A percentile compares a stretch with the other conserved stretches of the same genome.
These are phyloP conservation scores for Pyracantha coccinea DNA, from an alignment of 331 rosid genomes.

Conservation along the genomic window DNA sequence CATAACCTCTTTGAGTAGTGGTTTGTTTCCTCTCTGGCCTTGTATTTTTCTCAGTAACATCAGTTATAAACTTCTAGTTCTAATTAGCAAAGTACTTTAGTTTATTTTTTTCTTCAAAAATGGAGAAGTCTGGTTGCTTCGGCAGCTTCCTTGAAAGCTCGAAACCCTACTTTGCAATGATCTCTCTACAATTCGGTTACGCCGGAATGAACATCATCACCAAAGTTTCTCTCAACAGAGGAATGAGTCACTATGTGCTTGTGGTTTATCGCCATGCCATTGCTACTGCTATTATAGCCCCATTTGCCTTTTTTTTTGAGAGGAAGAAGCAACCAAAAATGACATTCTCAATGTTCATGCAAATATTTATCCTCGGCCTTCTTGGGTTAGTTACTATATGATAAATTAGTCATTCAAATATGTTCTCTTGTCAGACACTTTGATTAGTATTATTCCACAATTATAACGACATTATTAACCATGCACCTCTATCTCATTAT, in stretches of 20 bases:
- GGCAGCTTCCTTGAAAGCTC: conserved; percentile 39
- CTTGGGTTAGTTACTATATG: conserved; percentile 63
- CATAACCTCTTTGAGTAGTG: conserved; percentile 15
- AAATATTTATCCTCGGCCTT: conserved; percentile 65
- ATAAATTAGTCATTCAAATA: not conserved
- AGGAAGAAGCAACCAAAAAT: conserved; percentile 77
- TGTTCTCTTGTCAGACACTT: not conserved
- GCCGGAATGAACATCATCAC: conserved; percentile 88
- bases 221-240: conserved; percentile 72
- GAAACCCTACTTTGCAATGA: conserved; percentile 80
- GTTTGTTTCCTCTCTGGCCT: conserved; percentile 20
- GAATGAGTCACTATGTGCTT: conserved; percentile 95
- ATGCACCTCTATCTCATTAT: not conserved
- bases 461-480: not conserved
- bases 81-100: not conserved
- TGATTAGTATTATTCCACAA: not conserved
- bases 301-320: conserved; percentile 70
- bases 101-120: not conserved
- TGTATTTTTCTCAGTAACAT: not conserved
- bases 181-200: conserved; percentile 69
- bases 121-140: conserved; percentile 35
- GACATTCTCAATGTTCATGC: conserved; percentile 60
- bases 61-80: not conserved
- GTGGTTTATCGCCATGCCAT: conserved; percentile 90
- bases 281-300: conserved; percentile 65